Conservation (phyloP, 768 basidiomycete species). For the Suillus placidus region DNA sequence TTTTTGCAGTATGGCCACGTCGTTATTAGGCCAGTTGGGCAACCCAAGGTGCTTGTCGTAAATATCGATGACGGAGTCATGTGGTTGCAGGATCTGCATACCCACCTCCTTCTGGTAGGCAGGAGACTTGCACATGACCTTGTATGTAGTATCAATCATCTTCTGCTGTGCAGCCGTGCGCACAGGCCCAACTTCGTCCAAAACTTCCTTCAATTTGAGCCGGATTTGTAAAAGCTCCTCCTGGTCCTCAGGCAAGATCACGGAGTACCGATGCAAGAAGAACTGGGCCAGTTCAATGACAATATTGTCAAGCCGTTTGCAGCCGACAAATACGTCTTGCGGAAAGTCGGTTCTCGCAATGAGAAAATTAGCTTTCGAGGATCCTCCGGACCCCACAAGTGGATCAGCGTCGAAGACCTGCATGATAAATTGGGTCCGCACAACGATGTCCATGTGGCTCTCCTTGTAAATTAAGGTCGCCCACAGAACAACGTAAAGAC, state of each 20-base stretch:
- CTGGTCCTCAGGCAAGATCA: not conserved
- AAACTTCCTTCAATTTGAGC: not conserved
- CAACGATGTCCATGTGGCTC: not conserved
- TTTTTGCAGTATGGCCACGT: not conserved
- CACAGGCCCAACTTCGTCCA: not conserved
- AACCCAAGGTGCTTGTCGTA: not conserved
- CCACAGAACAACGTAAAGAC: slow-evolving; percentile 5
- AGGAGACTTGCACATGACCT: not conserved
- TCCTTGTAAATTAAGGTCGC: not conserved
- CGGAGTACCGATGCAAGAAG: not conserved
- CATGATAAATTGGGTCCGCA: not conserved
- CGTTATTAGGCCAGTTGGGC: not conserved
- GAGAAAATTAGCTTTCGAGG: not conserved
- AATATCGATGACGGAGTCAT: not conserved
- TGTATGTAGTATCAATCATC: not conserved
- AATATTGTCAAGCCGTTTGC: not conserved
- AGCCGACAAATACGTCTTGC: not conserved
- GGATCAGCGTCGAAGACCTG: not conserved
- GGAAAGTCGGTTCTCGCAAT: not conserved
- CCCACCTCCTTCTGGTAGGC: not conserved
- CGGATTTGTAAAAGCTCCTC: not conserved
- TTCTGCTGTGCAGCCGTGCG: not conserved
- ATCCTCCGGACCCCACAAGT: not conserved
- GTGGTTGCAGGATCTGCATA: not conserved
- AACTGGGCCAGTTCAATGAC: not conserved